Evolutionary conservation across 73 alveolate genomes (phyloP).

Genomic region (Effrenium voratum): DNA sequence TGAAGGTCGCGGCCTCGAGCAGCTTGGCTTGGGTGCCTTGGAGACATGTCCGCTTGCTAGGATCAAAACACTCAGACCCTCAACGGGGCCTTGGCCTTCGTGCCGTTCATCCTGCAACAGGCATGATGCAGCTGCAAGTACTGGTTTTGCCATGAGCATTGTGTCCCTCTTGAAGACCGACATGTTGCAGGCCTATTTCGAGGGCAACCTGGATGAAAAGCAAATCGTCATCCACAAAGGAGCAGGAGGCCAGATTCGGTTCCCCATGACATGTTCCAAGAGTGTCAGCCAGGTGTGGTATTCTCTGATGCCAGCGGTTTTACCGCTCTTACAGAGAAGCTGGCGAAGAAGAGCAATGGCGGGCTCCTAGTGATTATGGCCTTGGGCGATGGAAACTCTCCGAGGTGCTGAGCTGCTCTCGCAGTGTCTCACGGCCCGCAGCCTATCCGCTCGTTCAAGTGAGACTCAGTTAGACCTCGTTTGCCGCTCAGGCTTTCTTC

Average conservation of each 20-base stretch:
- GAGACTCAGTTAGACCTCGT: neutral
- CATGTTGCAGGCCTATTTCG: constrained; percentile 45
- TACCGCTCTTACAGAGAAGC: constrained; percentile 76
- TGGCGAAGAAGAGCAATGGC: constrained; percentile 93
- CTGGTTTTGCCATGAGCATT: neutral
- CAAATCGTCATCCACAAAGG: constrained; percentile 84
- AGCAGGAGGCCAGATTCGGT: constrained; percentile 3
- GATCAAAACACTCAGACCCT: constrained; percentile 90
- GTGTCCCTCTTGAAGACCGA: neutral
- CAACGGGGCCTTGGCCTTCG: constrained; percentile 89
- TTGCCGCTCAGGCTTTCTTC: constrained; percentile 66
- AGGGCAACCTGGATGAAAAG: constrained; percentile 79
- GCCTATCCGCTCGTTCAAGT: neutral
- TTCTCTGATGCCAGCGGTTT: constrained; percentile 82
- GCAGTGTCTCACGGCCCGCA: constrained; percentile 64
- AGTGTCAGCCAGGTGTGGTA: constrained; percentile 45
- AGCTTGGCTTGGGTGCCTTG: neutral
- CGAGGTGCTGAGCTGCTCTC: constrained; percentile 85
- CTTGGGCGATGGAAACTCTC: neutral
- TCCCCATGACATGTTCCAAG: neutral
- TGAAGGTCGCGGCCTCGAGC: constrained; percentile 30
- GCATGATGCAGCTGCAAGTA: neutral
- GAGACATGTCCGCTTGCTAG: neutral
- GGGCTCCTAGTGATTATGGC: neutral
- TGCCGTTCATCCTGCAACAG: constrained; percentile 91